Evolutionary conservation across 805 yeast genomes (phyloP), one percentile per base, ranked within the genome.

Genomic region (Wickerhamiella alocasiicola): DNA sequence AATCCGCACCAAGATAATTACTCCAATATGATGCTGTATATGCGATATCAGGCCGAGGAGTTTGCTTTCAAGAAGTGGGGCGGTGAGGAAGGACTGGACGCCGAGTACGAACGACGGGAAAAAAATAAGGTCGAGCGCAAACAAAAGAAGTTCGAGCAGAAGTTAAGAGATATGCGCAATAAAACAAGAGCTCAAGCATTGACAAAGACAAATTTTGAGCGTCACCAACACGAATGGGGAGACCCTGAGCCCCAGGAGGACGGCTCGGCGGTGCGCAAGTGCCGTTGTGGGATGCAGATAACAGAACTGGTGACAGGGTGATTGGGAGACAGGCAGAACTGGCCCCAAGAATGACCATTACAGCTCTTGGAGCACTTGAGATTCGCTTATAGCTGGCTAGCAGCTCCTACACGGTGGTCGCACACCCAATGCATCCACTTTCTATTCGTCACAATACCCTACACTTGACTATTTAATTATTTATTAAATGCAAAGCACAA

Each of bases 61-160:
- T 82, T 70, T 60, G 94, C 97, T 0, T 82, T 78, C 63, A 78
- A 81, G 55, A 88, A 91, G 61, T 91, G 98, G 99, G 94, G 91
- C 1, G 79, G 93, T 1, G 71, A 78, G 7, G 95, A 84, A 42
- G 84, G 81, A 0, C 61, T 91, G 29, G 99, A 91, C 58, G 70
- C 70, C n/a, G 99, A 91, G 57, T 91, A 94, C 82, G 81, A 82
- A 49, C 61, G 83, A 39, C 63, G 98, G 24, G 94, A 83, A 57
- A 73, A 69, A 36, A 68, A 72, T 54, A 75, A 82, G 46, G 66
- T 82, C 15, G 71, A 73, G 43, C 65, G 95, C 39, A 70, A 81
- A 45, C 95, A 85, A 47, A 76, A 76, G 53, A 76, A 76, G 57
- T 91, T 82, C 57, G 76, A 81, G 48, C 70, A 70, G n/a, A 77